Percentiles rank a stretch among this genome's conserved stretches.
Evolutionary conservation across 129 eudicot genomes (phyloP).

Genomic region (Smallanthus sonchifolius): DNA sequence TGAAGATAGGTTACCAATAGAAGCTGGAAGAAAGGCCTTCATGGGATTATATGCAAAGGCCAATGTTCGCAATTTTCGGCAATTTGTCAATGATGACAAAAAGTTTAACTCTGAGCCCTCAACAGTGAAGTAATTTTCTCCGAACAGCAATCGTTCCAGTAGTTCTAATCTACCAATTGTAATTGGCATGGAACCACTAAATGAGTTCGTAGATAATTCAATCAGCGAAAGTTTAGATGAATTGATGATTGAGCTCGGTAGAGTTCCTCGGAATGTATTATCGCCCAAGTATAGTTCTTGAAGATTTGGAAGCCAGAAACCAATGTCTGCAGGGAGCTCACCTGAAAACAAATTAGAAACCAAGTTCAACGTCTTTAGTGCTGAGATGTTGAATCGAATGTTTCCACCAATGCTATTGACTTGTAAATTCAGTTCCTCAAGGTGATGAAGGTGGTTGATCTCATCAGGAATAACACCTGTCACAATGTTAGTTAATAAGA

Average conservation of each 20-base stretch:
- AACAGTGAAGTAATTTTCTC: slow-evolving; percentile 23
- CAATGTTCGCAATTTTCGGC: slow-evolving; percentile 14
- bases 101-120: slow-evolving; percentile 28
- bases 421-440: slow-evolving; percentile 15
- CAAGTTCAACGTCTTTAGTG: slow-evolving; percentile 14
- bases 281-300: slow-evolving; percentile 11
- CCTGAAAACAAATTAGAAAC: slow-evolving; percentile 16
- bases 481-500: neutral
- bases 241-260: slow-evolving; percentile 40
- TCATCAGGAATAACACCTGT: slow-evolving; percentile 31
- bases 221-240: slow-evolving; percentile 26
- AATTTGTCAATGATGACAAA: slow-evolving; percentile 34
- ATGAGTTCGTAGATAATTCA: slow-evolving; percentile 21
- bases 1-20: slow-evolving; percentile 32
- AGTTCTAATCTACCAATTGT: slow-evolving; percentile 32
- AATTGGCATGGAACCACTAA: slow-evolving; percentile 32
- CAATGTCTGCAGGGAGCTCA: slow-evolving; percentile 29
- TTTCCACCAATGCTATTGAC: slow-evolving; percentile 13
- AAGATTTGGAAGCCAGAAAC: slow-evolving; percentile 31
- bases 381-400: slow-evolving; percentile 34
- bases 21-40: slow-evolving; percentile 26
- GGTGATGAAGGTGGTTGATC: slow-evolving; percentile 26
- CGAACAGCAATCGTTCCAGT: slow-evolving; percentile 13
- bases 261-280: slow-evolving; percentile 29
- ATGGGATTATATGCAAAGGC: slow-evolving; percentile 23